phyloP scores from a whole-genome alignment of 2,329 filamentous ascomycete species.

The Thielaviopsis musarum region DNA sequence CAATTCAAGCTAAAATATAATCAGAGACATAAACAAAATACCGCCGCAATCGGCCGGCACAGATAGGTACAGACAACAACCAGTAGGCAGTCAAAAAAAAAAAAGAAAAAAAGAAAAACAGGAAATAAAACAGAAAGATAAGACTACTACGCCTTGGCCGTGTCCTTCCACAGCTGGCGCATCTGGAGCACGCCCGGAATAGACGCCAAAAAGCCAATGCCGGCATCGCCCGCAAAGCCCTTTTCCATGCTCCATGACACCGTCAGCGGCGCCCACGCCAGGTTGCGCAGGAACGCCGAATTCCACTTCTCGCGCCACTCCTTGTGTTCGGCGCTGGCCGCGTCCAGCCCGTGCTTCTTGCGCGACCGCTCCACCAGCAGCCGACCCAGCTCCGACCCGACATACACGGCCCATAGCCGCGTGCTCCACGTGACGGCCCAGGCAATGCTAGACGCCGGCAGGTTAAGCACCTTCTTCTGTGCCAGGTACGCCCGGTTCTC shows the following conservation, averaged over 20 bases:
- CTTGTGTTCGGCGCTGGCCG: slow-evolving; percentile 22
- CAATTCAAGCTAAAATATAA: neutral
- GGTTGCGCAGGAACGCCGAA: slow-evolving; percentile 50
- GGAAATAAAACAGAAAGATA: no score
- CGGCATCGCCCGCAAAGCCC: slow-evolving; percentile 27
- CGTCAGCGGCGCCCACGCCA: slow-evolving; percentile 67
- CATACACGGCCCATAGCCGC: slow-evolving; percentile 65
- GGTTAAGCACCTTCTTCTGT: slow-evolving; percentile 50
- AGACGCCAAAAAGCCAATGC: slow-evolving; percentile 20
- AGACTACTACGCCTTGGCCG: slow-evolving; percentile 14
- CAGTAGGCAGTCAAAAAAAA: no score
- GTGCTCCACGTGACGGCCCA: slow-evolving; percentile 55
- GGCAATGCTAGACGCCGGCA: slow-evolving; percentile 37
- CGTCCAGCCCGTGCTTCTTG: slow-evolving; percentile 21
- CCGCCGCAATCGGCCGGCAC: no score
- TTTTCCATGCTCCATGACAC: slow-evolving; percentile 64
- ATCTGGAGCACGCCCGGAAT: slow-evolving; percentile 25
- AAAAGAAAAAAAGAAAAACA: neutral
- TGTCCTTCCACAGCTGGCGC: slow-evolving; percentile 22
- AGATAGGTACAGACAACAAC: neutral
- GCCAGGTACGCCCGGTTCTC: slow-evolving; percentile 75
- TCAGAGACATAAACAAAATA: neutral
- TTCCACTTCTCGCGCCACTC: slow-evolving; percentile 38
- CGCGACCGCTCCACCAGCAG: slow-evolving; percentile 33
- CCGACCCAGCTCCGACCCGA: slow-evolving; percentile 57